phyloP scores from a whole-genome alignment of 176 grass and related monocot species.

The Musa troglodytarum region DNA sequence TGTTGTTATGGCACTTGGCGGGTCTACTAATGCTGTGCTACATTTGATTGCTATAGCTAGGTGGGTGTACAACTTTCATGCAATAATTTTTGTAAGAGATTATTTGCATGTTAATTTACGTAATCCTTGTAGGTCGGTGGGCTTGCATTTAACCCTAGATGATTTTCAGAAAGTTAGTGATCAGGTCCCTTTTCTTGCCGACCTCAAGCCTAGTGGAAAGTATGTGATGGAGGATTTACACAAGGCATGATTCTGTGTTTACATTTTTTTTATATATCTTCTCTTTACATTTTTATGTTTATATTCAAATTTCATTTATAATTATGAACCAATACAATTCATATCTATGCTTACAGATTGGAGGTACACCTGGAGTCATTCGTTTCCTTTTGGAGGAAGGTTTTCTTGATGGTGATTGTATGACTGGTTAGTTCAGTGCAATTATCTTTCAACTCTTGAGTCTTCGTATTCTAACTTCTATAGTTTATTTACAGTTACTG shows the following conservation, averaged over 20 bases:
- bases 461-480: background rate
- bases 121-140: constrained; percentile 71
- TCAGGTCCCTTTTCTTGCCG: constrained; percentile 89
- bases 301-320: background rate
- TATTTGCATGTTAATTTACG: constrained; percentile 27
- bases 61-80: constrained; percentile 30
- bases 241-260: constrained; percentile 33
- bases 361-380: constrained; percentile 92
- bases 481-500: constrained; percentile 44
- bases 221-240: constrained; percentile 99
- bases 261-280: background rate
- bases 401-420: constrained; percentile 85
- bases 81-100: background rate
- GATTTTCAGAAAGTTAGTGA: constrained; percentile 99
- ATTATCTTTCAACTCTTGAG: background rate
- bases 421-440: constrained; percentile 44
- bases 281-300: background rate
- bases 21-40: constrained; percentile 92
- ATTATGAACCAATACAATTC: background rate
- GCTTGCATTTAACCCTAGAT: constrained; percentile 78
- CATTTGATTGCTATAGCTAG: constrained; percentile 98
- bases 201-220: constrained; percentile 96
- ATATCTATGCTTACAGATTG: constrained; percentile 46
- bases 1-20: constrained; percentile 90
- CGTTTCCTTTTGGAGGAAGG: constrained; percentile 83